phyloP scores from a whole-genome alignment of 2,329 filamentous ascomycete genomes.

The Colletotrichum echinochloae region DNA sequence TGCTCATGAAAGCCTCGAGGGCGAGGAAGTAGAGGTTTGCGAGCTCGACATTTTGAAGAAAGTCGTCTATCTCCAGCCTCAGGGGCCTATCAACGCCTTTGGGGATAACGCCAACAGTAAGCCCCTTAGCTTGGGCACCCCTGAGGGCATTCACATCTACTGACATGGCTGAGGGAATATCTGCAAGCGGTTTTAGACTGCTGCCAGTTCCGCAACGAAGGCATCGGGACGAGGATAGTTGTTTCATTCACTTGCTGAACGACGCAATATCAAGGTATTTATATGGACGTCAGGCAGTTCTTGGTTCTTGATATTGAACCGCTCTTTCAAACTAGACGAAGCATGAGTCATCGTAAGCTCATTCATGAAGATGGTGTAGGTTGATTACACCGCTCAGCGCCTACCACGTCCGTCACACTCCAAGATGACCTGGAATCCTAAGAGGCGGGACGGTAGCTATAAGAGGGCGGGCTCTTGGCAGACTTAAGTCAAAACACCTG shows the following conservation, averaged over 20 bases:
- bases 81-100: conserved; percentile 2
- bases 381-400: neutral
- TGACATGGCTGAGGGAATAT: neutral
- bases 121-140: neutral
- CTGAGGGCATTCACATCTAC: neutral
- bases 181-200: neutral
- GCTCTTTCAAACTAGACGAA: neutral
- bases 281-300: no score
- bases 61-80: conserved; percentile 25
- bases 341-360: neutral
- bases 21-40: conserved; percentile 28
- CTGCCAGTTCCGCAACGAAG: neutral
- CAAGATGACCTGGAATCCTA: neutral
- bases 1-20: conserved; percentile 12
- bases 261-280: neutral
- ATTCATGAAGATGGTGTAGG: neutral
- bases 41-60: conserved; percentile 25
- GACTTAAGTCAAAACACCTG: neutral
- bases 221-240: no score
- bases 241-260: no score
- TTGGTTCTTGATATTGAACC: neutral
- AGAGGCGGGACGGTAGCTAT: neutral
- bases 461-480: no score
- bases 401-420: neutral
- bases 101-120: neutral